Percentiles rank a stretch among this genome's conserved stretches.
These are phyloP conservation scores for Monosporascus sp. DNA, from an alignment of 2,329 filamentous ascomycete genomes.

Conservation along the genomic window DNA sequence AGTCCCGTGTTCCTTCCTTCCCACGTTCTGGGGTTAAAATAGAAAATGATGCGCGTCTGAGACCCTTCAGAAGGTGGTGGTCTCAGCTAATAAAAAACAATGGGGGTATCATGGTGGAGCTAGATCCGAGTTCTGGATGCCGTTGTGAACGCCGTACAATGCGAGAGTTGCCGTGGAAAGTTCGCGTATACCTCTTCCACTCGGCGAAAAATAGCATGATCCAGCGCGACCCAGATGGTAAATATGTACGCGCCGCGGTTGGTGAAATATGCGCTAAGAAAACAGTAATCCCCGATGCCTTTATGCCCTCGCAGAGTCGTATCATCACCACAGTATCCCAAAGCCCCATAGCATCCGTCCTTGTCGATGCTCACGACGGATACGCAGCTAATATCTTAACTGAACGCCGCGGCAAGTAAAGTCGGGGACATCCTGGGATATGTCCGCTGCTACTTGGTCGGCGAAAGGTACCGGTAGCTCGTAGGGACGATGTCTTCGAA, in stretches of 20 bases:
- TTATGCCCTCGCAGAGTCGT: not conserved
- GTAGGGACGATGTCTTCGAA: not conserved
- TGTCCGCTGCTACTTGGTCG: not conserved
- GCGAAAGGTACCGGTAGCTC: not conserved
- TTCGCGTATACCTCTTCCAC: not conserved
- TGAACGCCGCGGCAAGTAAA: too few relatives aligned
- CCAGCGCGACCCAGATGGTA: not conserved
- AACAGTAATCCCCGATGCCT: not conserved
- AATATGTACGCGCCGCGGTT: not conserved
- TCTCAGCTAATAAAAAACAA: not conserved
- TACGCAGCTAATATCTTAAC: too few relatives aligned
- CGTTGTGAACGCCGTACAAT: not conserved
- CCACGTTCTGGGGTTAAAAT: too few relatives aligned
- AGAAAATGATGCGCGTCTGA: too few relatives aligned
- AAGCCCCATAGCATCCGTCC: not conserved
- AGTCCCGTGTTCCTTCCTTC: too few relatives aligned
- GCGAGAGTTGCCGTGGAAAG: not conserved
- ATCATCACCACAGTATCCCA: not conserved
- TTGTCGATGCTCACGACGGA: too few relatives aligned
- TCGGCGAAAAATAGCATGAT: not conserved
- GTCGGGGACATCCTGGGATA: too few relatives aligned
- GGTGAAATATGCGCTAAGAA: not conserved
- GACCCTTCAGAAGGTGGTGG: too few relatives aligned
- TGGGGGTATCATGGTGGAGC: not conserved
- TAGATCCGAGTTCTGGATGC: too few relatives aligned